A percentile compares a stretch with the other conserved stretches of the same genome.
Conservation (phyloP, 345 rosid genomes). For the Gossypium herbaceum region DNA sequence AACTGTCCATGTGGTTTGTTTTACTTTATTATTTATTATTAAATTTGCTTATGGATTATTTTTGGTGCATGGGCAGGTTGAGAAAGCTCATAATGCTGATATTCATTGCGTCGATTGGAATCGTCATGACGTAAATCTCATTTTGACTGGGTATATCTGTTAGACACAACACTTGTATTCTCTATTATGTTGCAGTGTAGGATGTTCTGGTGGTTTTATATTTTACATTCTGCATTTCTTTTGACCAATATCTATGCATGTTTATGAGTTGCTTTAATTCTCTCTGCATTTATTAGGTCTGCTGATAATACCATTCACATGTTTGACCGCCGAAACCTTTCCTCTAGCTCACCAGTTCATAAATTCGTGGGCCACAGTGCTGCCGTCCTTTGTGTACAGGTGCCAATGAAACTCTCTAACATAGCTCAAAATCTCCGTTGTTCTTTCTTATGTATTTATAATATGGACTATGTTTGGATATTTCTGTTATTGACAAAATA, state of each 20-base stretch:
- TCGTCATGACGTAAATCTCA: constrained; percentile 53
- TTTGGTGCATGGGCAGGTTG: constrained; percentile 40
- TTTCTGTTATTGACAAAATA: constrained; percentile 6
- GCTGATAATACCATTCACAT: constrained; percentile 49
- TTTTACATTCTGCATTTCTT: background rate
- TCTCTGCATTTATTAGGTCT: constrained; percentile 26
- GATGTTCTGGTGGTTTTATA: background rate
- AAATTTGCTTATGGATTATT: background rate
- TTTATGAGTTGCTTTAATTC: background rate
- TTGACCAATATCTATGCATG: background rate
- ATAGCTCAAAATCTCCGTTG: background rate
- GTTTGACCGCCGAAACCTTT: constrained; percentile 54
- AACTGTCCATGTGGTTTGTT: constrained; percentile 4
- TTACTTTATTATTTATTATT: background rate
- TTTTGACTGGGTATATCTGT: constrained; percentile 53
- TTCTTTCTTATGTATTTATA: background rate
- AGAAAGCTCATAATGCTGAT: constrained; percentile 65
- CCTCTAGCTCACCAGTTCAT: constrained; percentile 51
- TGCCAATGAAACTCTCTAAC: constrained; percentile 6
- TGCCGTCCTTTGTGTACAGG: constrained; percentile 93
- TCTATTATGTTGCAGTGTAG: background rate
- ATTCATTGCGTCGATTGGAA: constrained; percentile 81
- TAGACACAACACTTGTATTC: background rate
- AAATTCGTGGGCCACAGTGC: constrained; percentile 77
- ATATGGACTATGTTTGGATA: background rate